These are phyloP conservation scores for Brassica napus DNA, from an alignment of 345 rosid genomes.

Conservation along the genomic window Da-Ae NC_063447.1:44913501-44914000, in stretches of 20 bases:
- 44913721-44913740: background rate
- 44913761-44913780: slow-evolving; percentile 21
- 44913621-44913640: slow-evolving; percentile 33
- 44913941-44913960: background rate
- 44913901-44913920: background rate
- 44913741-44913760: slow-evolving; percentile 26
- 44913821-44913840: background rate
- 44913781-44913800: slow-evolving; percentile 11
- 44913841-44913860: background rate
- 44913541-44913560: background rate
- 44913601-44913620: slow-evolving; percentile 27
- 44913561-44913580: background rate
- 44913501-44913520: slow-evolving; percentile 22
- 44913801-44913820: background rate
- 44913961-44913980: background rate
- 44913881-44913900: background rate
- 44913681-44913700: background rate
- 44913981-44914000: background rate
- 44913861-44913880: slow-evolving; percentile 8
- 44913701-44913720: slow-evolving; percentile 5
- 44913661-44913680: slow-evolving; percentile 20
- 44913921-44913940: background rate
- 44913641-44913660: slow-evolving; percentile 14
- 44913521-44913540: background rate
- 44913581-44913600: background rate